phyloP scores from a whole-genome alignment of 176 grass and related monocot genomes.

The Cenchrus purpureus region DNA sequence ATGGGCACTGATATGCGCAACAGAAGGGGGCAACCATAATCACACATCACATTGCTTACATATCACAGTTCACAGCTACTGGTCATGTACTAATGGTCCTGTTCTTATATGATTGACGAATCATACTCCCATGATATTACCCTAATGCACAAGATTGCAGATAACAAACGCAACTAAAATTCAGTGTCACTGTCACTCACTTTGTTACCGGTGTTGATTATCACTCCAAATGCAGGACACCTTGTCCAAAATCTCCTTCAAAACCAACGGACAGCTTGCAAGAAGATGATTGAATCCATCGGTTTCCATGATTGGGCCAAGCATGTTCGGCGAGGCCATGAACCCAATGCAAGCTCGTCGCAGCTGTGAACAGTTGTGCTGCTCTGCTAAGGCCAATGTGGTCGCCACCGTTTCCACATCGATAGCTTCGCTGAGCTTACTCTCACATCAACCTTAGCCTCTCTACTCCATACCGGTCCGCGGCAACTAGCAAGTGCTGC shows the following conservation, averaged over 20 bases:
- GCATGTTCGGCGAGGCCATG: conserved; percentile 42
- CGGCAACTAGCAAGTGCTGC: conserved; percentile 51
- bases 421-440: conserved; percentile 36
- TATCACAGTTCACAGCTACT: not conserved
- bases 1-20: not conserved
- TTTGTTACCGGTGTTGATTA: conserved; percentile 19
- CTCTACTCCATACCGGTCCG: conserved; percentile 51
- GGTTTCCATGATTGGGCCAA: conserved; percentile 28
- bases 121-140: not conserved
- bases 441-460: conserved; percentile 49
- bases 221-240: conserved; percentile 45
- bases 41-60: not conserved
- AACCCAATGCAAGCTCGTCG: conserved; percentile 40
- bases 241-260: conserved; percentile 52
- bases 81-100: not conserved
- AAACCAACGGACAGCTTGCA: conserved; percentile 41
- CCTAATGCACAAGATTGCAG: not conserved
- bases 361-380: conserved; percentile 43
- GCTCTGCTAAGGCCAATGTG: conserved; percentile 49
- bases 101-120: not conserved
- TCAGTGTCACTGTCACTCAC: not conserved
- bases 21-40: not conserved
- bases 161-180: conserved; percentile 7
- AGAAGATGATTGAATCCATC: conserved; percentile 55
- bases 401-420: conserved; percentile 47